phyloP scores from a whole-genome alignment of 2,329 filamentous ascomycete species.

The Microascus cirrosus region DNA sequence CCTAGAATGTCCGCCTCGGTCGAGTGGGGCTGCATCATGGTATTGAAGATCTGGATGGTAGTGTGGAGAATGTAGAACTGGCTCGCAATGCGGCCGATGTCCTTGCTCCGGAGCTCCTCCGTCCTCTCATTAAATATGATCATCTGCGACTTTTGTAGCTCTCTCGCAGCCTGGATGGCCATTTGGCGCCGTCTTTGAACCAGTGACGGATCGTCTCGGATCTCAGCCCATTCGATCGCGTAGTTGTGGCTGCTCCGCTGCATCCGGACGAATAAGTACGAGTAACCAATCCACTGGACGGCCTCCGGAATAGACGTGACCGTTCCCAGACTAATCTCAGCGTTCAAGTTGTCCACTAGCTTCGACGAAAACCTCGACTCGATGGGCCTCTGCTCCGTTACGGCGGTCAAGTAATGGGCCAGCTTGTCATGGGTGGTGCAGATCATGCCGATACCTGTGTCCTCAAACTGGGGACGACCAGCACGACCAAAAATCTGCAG shows the following conservation, averaged over 20 bases:
- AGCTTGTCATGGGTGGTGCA: slow-evolving; percentile 93
- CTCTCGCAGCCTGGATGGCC: slow-evolving; percentile 77
- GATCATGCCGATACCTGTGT: slow-evolving; percentile 96
- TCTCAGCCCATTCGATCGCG: slow-evolving; percentile 90
- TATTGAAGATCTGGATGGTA: slow-evolving; percentile 93
- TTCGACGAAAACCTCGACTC: slow-evolving; percentile 94
- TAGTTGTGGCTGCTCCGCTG: slow-evolving; percentile 82
- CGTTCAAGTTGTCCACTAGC: slow-evolving; percentile 92
- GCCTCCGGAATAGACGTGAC: slow-evolving; percentile 91
- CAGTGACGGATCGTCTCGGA: slow-evolving; percentile 75
- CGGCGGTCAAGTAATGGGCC: slow-evolving; percentile 78
- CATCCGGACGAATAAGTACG: slow-evolving; percentile 96
- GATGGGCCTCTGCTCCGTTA: slow-evolving; percentile 93
- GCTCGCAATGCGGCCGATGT: slow-evolving; percentile 91
- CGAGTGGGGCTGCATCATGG: slow-evolving; percentile 76
- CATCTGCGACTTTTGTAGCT: slow-evolving; percentile 91
- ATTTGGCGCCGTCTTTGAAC: slow-evolving; percentile 78
- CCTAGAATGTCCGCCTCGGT: slow-evolving; percentile 87
- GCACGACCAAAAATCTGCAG: slow-evolving; percentile 98
- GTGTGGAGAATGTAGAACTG: slow-evolving; percentile 93
- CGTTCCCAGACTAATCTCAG: slow-evolving; percentile 85
- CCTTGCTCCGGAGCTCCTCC: slow-evolving; percentile 86
- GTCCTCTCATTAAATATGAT: slow-evolving; percentile 96
- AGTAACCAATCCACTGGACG: slow-evolving; percentile 96
- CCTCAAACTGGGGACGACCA: slow-evolving; percentile 93